Evolutionary conservation across 306 rosid species (phyloP), one percentile per base, ranked within the genome.

Genomic region (Calophaca sinica): DNA sequence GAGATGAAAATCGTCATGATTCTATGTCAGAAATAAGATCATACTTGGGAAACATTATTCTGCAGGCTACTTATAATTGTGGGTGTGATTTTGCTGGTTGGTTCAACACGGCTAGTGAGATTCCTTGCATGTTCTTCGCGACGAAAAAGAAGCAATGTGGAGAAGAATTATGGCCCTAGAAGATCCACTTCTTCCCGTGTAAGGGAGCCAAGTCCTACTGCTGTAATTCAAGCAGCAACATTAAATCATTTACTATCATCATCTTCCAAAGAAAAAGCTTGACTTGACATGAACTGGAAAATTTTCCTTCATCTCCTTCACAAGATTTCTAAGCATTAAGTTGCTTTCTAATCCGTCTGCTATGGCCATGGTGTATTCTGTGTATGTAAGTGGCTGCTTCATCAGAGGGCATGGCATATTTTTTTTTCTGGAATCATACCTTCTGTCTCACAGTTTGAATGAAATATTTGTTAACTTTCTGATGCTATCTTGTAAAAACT

Each of bases 71-170:
- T 94, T 62, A 94, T 91, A 42, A 84, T 90, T 57, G 5, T 79
- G n/a, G 97, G 98, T 4, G 98, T 91, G 86, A 75, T 94, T 77
- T 80, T 94, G 64, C 97, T 94, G 0, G 96, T 94, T 85, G 89
- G 96, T 82, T 94, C 97, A n/a, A 70, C 94, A 29, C 78, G 91
- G 69, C 52, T 94, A 67, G 70, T 88, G 63, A 84, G 78, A 57
- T 76, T 80, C 70, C 82, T 89, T 60, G 86, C 93, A 31, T 70
- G 76, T 73, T 79, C 89, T 59, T 72, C 86, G 9, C 78, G 80
- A 12, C 85, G 57, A 70, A 73, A 81, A 65, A 83, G 77, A 62
- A 77, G 81, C 70, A 86, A 87, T 14, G 69, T 51, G 28, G 98
- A 89, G 52, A 85, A 87, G 81, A 91, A 38, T 80, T 89, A 70